Base-by-base conservation (phyloP, 139 green algal genomes). In the Chlamydomonas sp. region DNA sequence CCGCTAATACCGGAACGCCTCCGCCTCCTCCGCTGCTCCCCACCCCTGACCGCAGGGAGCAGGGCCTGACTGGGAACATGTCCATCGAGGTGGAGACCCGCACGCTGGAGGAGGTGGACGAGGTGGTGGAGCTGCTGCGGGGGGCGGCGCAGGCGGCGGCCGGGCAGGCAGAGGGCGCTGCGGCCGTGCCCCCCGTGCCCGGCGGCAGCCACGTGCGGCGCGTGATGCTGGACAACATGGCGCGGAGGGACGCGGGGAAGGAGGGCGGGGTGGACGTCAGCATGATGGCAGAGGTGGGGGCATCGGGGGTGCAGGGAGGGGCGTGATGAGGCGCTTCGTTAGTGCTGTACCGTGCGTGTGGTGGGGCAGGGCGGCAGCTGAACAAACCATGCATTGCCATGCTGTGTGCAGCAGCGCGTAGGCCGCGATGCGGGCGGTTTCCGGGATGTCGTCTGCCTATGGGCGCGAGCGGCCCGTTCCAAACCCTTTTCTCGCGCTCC, bases 141-240 rank as follows among this genome's bases (percentile, higher is more conserved):
- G 94, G 15, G 62, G 78, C 73, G 12, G 64, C 64, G 17, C 12
- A 57, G 20, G 85, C 59, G 12, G 76, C 58, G 58, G 57, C 9
- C 12, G 3, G 5, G n/a, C 49, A 59, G 62, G 18, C 49, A 5
- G 3, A 4, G 5, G 62, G 62, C 5, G 17, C 3, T 2, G 78
- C 74, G 62, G 78, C 5, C 49, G 60, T 59, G 76, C 60, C 6
- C 62, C 77, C 71, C 6, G 58, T 57, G 77, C 67, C 8, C 14
- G 58, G 15, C 73, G 69, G 66, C 59, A 87, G 67, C 16, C 88
- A 91, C 69, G 86, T 98, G 9, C 94, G 90, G 4, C 91, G 96
- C 16, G 89, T 99, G 60, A 99, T 99, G 98, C 94, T 99, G 58
- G 98, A 99, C 94, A 99, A 99, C 94, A 99, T 99, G 98, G 93